Evolutionary conservation across 305 asterid genomes (phyloP), one percentile per base, ranked within the genome.

Genomic region (Fraxinus dipetala): DNA sequence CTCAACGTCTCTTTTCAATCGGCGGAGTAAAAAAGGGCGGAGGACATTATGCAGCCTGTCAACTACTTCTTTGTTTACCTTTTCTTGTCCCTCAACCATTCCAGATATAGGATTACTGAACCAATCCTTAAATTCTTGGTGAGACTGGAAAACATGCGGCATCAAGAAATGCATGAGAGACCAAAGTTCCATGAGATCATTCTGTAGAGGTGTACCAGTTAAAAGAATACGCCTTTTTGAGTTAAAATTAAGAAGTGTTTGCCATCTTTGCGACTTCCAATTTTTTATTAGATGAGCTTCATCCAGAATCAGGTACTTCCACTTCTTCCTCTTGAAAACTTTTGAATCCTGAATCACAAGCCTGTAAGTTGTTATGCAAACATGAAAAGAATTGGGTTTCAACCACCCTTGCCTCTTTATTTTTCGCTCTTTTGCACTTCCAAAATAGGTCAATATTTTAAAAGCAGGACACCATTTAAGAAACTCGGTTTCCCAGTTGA

Each of bases 221-320:
- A 96, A 88, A 84, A 96, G 97, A 86, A 96, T 96, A 73, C 99
- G 99, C 86, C 99, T 89, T 89, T 96, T 96, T 18, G 99, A 93
- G 89, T 96, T 96, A 79, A 96, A 96, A 89, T 96, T 96, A 61
- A 96, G 95, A 72, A 96, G 97, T 31, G 99, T 96, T 88, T 96
- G 99, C 99, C 99, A 96, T 85, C 99, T 90, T 81, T 96, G 99
- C 2, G 99, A 96, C 91, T 95, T 96, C 99, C 99, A 96, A 86
- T 96, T 96, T 87, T 96, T 96, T 80, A 96, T 96, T 36, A 96
- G 88, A 85, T 96, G 99, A 69, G 99, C 99, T 91, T 96, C 99
- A 83, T 96, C 99, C 91, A 96, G 86, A 89, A 96, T 96, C 86
- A 96, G 89, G 90, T 96, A 96, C 82, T 91, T 96, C 99, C 98